These are phyloP conservation scores for Lachnellula willkommii DNA, from an alignment of 2,329 filamentous ascomycete genomes.

Conservation along the genomic window DNA sequence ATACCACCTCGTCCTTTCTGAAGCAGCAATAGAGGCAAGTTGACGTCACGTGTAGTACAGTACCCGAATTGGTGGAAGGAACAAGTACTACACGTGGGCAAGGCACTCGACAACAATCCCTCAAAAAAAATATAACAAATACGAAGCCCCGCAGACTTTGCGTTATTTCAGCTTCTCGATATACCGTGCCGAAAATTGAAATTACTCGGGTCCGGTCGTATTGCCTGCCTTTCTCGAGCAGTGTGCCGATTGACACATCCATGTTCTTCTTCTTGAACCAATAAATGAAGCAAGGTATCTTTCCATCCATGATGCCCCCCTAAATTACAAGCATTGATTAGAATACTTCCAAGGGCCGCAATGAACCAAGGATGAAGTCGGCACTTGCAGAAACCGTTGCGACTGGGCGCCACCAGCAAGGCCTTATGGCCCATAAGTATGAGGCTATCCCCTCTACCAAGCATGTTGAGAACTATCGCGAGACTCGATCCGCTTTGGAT, in stretches of 20 bases:
- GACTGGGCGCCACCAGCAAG: not conserved
- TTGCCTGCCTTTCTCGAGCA: not conserved
- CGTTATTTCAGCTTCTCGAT: not conserved
- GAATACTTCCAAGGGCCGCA: not conserved
- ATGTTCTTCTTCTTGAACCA: not conserved
- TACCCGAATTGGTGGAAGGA: not conserved
- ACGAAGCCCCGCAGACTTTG: not conserved
- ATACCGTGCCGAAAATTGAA: not conserved
- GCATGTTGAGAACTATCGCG: not conserved
- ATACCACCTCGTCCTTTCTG: too few relatives aligned
- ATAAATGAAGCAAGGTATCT: not conserved
- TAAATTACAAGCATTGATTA: not conserved
- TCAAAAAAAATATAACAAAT: not conserved
- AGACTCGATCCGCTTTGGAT: constrained; percentile 1
- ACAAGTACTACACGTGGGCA: constrained; percentile 7
- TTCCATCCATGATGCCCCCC: not conserved
- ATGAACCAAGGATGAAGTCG: constrained; percentile 8
- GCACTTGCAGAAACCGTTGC: constrained; percentile 5
- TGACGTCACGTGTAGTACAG: constrained; percentile 3
- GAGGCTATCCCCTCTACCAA: constrained; percentile 12
- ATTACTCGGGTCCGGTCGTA: not conserved
- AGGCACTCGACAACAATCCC: constrained; percentile 3
- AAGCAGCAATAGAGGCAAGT: too few relatives aligned
- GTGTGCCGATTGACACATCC: not conserved
- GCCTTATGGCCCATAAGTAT: constrained; percentile 17